Base-by-base conservation (phyloP, 192 early-diverging fungal genomes). In the Glomus cerebriforme region DNA sequence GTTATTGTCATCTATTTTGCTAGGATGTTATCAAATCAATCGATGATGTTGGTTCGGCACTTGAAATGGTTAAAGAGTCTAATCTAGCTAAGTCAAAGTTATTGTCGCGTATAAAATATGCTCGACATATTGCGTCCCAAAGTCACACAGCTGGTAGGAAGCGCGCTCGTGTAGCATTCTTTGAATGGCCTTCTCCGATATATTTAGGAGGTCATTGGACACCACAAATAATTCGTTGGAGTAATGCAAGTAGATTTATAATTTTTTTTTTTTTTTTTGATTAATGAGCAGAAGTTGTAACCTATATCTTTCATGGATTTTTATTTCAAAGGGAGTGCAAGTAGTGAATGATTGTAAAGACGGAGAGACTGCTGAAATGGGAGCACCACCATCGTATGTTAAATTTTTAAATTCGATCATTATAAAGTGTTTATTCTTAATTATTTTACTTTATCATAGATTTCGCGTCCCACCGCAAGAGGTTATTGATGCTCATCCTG, bases 151-250 rank as follows among this genome's bases (percentile, higher is more conserved):
- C 9, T 34, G 77, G 35, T 22, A 32, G 69, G 13, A 39, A 59
- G 0, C 79, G 39, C 8, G 73, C 78, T 58, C 80, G 58, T 26
- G 86, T 87, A 59, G 83, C 81, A 73, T 87, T 88, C 77, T 79
- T 85, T 76, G 87, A 88, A 39, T 88, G 87, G 87, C 79, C 81
- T 17, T 86, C 81, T 27, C 87, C 87, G 24, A 84, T 88, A n/a
- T 88, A 81, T 68, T 71, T 82, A 24, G 87, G 84, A 4, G 87
- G 87, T 19, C 87, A 88, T 47, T 88, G 87, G 87, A 88, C 87
- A 9, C 84, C 87, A 1, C 84, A 88, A 68, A 81, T 88, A 47
- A 87, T 88, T 31, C 80, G 85, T 15, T 72, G 83, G 22, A 82
- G 62, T 63, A 63, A 63, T 63, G 62, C 3, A 29, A 27, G 84